Evolutionary conservation across 352 stramenopile species (phyloP), one percentile per base, ranked within the genome.

Genomic region (Phytophthora hybrid): DNA sequence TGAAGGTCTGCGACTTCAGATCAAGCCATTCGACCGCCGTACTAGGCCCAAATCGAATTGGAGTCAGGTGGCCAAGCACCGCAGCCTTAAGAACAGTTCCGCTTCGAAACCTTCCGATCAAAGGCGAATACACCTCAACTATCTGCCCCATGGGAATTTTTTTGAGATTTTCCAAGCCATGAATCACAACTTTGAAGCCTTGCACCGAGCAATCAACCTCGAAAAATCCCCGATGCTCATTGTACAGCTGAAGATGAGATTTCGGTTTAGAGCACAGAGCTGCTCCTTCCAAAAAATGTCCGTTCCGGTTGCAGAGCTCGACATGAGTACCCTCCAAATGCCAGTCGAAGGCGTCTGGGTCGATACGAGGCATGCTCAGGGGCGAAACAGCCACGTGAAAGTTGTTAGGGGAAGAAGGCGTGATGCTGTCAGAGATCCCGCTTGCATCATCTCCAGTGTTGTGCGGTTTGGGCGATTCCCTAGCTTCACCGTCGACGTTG

Each of bases 141-240:
- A 55, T 44, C 23, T 91, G 80, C 1, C 82, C 84, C 49, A 87
- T 71, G 0, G 82, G 82, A 16, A 91, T 74, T 3, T 10, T 69
- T 51, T 88, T 89, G 14, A 91, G 53, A 29, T 41, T 78, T 21
- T 80, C 23, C 0, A 91, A 51, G 0, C 84, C 84, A 16, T 90
- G 82, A 52, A 91, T 74, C 53, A 91, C 70, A 46, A 87, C 84
- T 63, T 88, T 90, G 59, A 91, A 87, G 29, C 74, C 54, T 66
- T 91, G 84, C 6, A 39, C 21, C 2, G 18, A 8, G 7, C 72
- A 69, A 2, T 55, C 29, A 34, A 91, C 73, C 61, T 88, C 78
- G 47, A 91, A 91, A 61, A 89, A 89, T 32, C 84, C 80, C 0
- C 62, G 74, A 7, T 34, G 62, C 29, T 91, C 84, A 46, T 83